These are phyloP conservation scores for Cladosporium sp. DNA, from an alignment of 2,329 filamentous ascomycete genomes.

Conservation along the genomic window DNA sequence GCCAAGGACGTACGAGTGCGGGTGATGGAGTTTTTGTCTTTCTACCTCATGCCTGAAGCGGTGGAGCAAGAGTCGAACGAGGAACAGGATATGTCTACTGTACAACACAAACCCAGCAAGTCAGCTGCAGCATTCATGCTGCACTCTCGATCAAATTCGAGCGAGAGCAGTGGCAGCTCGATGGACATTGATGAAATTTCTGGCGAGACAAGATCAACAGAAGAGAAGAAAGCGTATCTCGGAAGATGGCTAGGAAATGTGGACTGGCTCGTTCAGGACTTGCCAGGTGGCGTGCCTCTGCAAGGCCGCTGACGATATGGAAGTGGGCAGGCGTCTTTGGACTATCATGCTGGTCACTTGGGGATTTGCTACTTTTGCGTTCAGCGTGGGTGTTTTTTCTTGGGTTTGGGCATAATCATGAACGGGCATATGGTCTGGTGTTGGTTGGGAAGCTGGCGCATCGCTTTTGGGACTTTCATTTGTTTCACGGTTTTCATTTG, in stretches of 20 bases:
- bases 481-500: background rate
- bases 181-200: slow-evolving; percentile 34
- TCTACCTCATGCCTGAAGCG: slow-evolving; percentile 95
- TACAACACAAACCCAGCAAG: slow-evolving; percentile 25
- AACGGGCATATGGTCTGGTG: background rate
- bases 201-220: slow-evolving; percentile 58
- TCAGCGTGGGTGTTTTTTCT: slow-evolving; percentile 3
- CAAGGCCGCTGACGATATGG: background rate
- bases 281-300: slow-evolving; percentile 3
- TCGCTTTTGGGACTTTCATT: background rate
- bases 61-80: slow-evolving; percentile 18
- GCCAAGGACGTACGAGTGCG: slow-evolving; percentile 88
- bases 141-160: slow-evolving; percentile 28
- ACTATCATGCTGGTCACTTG: background rate
- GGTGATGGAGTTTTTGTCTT: slow-evolving; percentile 95
- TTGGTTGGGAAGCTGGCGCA: background rate
- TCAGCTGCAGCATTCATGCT: slow-evolving; percentile 9
- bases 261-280: slow-evolving; percentile 8
- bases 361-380: background rate
- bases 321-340: background rate
- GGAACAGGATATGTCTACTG: slow-evolving; percentile 25
- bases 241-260: slow-evolving; percentile 9
- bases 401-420: background rate
- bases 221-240: slow-evolving; percentile 66
- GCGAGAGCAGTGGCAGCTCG: slow-evolving; percentile 29